Percentiles rank a stretch among this genome's conserved stretches.
Evolutionary conservation across 2,329 filamentous ascomycete genomes (phyloP).

Genomic region (Periconia sp.): DNA sequence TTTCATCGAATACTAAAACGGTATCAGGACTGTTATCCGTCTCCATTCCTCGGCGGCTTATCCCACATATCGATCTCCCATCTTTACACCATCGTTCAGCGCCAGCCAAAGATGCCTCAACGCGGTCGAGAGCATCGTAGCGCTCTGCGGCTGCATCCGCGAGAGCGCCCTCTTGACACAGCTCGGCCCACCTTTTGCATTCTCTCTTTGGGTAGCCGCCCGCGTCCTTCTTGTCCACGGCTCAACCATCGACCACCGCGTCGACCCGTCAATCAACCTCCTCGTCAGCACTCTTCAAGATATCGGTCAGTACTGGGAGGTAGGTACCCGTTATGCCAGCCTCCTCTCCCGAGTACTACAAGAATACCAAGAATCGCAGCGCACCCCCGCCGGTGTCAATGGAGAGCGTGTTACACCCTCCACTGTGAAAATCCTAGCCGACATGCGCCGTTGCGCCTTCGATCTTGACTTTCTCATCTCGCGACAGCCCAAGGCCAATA

Average conservation of each 20-base stretch:
- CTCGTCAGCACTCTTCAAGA: conserved; percentile 80
- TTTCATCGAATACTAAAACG: conserved; percentile 19
- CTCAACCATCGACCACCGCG: conserved; percentile 81
- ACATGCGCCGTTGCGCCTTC: conserved; percentile 89
- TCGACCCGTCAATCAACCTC: conserved; percentile 76
- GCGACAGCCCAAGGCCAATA: conserved; percentile 62
- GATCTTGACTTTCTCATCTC: conserved; percentile 90
- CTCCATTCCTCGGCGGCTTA: conserved; percentile 92
- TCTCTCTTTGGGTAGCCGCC: conserved; percentile 89
- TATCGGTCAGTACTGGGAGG: conserved; percentile 83
- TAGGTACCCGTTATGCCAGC: conserved; percentile 78
- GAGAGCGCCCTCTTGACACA: conserved; percentile 73
- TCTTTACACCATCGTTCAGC: conserved; percentile 86
- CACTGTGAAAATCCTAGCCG: conserved; percentile 82
- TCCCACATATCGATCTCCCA: conserved; percentile 81
- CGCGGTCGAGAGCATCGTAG: conserved; percentile 71
- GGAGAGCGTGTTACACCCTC: conserved; percentile 77
- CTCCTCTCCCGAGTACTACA: conserved; percentile 82
- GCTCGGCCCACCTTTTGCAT: conserved; percentile 87
- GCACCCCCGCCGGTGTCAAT: conserved; percentile 55
- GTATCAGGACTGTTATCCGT: conserved; percentile 71
- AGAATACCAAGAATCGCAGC: conserved; percentile 79
- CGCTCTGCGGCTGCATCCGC: conserved; percentile 76
- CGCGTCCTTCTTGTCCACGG: conserved; percentile 86
- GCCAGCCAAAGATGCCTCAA: conserved; percentile 80